These are phyloP conservation scores for Ceratocystis ficicola DNA, from an alignment of 2,329 filamentous ascomycete species.

Conservation along the genomic window DNA sequence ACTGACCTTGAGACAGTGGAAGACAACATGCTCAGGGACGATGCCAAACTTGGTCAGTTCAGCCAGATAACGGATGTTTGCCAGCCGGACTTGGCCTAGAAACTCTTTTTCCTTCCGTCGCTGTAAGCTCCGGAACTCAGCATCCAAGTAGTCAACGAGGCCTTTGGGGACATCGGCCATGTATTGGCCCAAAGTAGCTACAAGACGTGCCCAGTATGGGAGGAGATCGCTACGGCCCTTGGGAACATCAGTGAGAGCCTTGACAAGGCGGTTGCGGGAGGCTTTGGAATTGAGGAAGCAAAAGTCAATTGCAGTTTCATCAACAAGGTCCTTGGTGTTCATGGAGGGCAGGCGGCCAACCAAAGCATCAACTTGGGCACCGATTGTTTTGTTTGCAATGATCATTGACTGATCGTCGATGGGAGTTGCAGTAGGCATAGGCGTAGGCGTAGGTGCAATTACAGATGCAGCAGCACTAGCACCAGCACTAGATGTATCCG, in stretches of 20 bases:
- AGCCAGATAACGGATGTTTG: constrained; percentile 93
- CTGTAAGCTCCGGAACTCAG: constrained; percentile 92
- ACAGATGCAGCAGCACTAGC: constrained; percentile 29
- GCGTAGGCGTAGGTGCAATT: constrained; percentile 32
- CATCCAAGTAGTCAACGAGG: constrained; percentile 81
- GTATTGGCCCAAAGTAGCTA: constrained; percentile 86
- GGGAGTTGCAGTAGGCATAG: constrained; percentile 36
- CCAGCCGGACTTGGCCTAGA: constrained; percentile 79
- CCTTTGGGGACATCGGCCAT: constrained; percentile 90
- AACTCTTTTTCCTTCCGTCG: constrained; percentile 97
- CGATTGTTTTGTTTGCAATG: constrained; percentile 95
- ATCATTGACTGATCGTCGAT: constrained; percentile 76
- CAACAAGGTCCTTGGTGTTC: constrained; percentile 80
- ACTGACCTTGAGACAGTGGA: constrained; percentile 95
- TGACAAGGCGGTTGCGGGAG: constrained; percentile 84
- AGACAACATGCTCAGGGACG: constrained; percentile 95
- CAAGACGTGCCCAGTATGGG: constrained; percentile 80
- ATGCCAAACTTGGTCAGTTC: constrained; percentile 97
- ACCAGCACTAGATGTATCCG: constrained; percentile 35
- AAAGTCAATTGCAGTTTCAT: constrained; percentile 89
- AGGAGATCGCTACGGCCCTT: constrained; percentile 87
- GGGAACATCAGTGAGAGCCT: constrained; percentile 84
- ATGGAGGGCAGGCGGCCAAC: constrained; percentile 80
- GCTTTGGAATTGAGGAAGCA: constrained; percentile 98
- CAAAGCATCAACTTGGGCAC: constrained; percentile 87